phyloP scores from a whole-genome alignment of 2,329 filamentous ascomycete species.

The Arthrobotrys sphaeroides region DNA sequence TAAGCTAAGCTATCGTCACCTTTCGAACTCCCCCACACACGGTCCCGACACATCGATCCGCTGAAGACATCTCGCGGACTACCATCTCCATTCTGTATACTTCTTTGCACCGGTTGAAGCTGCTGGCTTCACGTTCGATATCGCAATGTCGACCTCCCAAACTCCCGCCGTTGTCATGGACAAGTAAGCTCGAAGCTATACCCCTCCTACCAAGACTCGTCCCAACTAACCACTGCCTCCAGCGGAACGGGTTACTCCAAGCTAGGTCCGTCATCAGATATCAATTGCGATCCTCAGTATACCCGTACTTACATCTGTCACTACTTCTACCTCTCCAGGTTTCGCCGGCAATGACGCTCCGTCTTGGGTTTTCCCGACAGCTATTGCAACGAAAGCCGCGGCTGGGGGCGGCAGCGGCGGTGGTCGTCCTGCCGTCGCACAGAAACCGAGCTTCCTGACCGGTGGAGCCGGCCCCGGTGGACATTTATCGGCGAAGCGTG shows the following conservation, averaged over 20 bases:
- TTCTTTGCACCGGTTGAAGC: conserved; percentile 17
- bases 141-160: conserved; percentile 83
- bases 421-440: conserved; percentile 86
- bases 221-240: conserved; percentile 55
- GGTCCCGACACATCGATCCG: conserved; percentile 21
- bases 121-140: conserved; percentile 25
- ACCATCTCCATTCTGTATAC: neutral
- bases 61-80: neutral
- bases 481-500: conserved; percentile 88
- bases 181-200: conserved; percentile 94
- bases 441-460: conserved; percentile 94
- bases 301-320: neutral
- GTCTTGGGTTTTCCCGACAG: conserved; percentile 98
- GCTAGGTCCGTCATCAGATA: conserved; percentile 74
- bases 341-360: conserved; percentile 99
- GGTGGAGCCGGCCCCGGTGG: conserved; percentile 84
- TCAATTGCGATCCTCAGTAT: neutral
- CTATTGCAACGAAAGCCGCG: conserved; percentile 91
- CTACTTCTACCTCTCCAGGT: conserved; percentile 67
- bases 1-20: conserved; percentile 19
- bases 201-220: conserved; percentile 58
- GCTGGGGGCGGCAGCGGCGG: conserved; percentile 78
- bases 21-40: conserved; percentile 30
- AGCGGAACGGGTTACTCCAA: conserved; percentile 99
- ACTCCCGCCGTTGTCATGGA: conserved; percentile 99